Base-by-base conservation (phyloP, 768 basidiomycete species). In the Trametes coccinea region DNA sequence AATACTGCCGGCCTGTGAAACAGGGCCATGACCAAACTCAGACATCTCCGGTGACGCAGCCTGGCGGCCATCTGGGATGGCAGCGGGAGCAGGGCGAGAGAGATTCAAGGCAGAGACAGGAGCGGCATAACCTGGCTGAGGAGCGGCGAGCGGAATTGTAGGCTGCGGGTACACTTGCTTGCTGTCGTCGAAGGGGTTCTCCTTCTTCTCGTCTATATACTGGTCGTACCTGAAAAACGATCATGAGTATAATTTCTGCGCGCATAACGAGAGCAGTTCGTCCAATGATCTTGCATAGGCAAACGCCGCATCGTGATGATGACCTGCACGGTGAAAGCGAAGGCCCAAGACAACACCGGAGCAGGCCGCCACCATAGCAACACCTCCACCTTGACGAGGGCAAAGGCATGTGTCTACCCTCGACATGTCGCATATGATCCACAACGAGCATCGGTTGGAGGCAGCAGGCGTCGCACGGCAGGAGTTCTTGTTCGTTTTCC, bases 121-220 rank as follows among this genome's bases (percentile, higher is more conserved):
- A 2, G 87, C 84, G 33, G 87, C 83, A 66, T 92, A 92, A 5
- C 90, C 89, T 3, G 90, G 89, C 40, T 81, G 81, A 29, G 89
- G 90, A 2, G 88, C 85, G 3, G 84, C 88, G 63, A 91, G 83
- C 8, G 80, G 78, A 48, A 78, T 70, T 46, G 65, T 63, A 53
- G 67, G 67, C 63, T 67, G 69, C 16, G 61, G 59, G 4, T 61
- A 55, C 45, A 69, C 61, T 44, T 57, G 46, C 66, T 66, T 63
- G 53, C 39, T 60, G 55, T 73, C 71, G 53, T 76, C 70, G 67
- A 79, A 77, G 61, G 80, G 79, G 54, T 80, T 77, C 37, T 78
- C 77, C 44, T 84, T 76, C 53, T 84, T 85, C 46, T 71, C 72
- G 48, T 74, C 74, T 50, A 86, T 69, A 72, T 87, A 87, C 70